Evolutionary conservation across 2,329 filamentous ascomycete species (phyloP), one percentile per base, ranked within the genome.

Genomic region (Phialocephala subalpina): DNA sequence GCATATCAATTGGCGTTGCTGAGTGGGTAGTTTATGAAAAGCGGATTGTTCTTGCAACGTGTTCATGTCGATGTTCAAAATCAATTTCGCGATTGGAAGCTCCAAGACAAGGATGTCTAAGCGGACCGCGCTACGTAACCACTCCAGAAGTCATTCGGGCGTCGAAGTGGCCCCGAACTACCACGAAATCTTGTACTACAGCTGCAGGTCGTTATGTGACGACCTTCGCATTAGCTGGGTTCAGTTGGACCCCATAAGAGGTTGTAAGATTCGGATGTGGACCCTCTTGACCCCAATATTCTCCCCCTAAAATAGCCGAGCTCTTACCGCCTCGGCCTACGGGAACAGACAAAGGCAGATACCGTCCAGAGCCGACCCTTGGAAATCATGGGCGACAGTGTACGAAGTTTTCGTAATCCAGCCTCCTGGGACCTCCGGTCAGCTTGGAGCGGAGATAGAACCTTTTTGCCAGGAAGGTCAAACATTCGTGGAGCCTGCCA

Each of bases 1-100:
- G 49, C 49, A 53, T 27, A 53, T 53, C 16, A 53, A 53, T 53
- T 53, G 49, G 16, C 14, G 49, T 11, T 53, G 49, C 9, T 53
- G 27, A 53, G 49, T 53, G 49, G 49, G 14, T 27, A 25, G 18
- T 4, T 16, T 14, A 29, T 14, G 18, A 7, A 53, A 53, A 53
- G 49, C 49, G 49, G 25, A 53, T 29, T 16, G 11, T 2, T 11
- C 3, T 3, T 53, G 49, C 49, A 25, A 53, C 49, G 49, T 53
- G 49, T 53, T 53, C 49, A 53, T 53, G 49, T 29, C 49, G 49
- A 53, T 22, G 25, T 53, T 29, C 4, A 33, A n/a, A 18, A 53
- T 27, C 8, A 29, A 49, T 49, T 49, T 49, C 45, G 45, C 45
- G 45, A 49, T 49, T 49, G 45, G 45, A 33, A 25, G 45, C 11